phyloP scores from a whole-genome alignment of 2,329 filamentous ascomycete genomes.

The Curvularia sp. region DNA sequence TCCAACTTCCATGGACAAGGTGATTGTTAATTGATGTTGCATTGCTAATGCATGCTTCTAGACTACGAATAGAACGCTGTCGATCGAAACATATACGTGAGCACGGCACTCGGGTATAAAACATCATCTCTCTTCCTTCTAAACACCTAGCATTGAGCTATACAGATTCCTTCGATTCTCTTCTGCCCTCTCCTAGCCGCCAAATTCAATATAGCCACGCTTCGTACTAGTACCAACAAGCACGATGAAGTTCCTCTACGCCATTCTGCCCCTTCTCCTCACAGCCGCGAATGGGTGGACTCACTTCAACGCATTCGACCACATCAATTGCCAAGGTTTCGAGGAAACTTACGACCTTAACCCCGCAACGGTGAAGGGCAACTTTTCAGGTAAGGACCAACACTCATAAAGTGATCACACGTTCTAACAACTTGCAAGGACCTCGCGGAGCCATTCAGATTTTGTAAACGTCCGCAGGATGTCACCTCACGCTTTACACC shows the following conservation, averaged over 20 bases:
- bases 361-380: constrained; percentile 11
- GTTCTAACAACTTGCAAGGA: constrained; percentile 7
- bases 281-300: constrained; percentile 8
- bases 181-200: neutral
- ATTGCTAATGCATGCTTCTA: neutral
- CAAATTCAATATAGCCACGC: neutral
- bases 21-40: neutral
- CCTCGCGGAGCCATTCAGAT: constrained; percentile 10
- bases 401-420: neutral
- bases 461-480: constrained; percentile 8
- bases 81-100: neutral
- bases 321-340: constrained; percentile 8
- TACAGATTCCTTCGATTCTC: neutral
- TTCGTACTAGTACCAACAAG: neutral
- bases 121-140: neutral
- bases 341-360: constrained; percentile 13
- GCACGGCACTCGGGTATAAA: neutral
- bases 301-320: constrained; percentile 13
- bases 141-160: neutral
- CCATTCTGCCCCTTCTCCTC: constrained; percentile 3
- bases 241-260: constrained; percentile 5
- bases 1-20: neutral
- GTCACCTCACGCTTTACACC: constrained; percentile 14
- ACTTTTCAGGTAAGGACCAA: constrained; percentile 6
- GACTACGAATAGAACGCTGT: neutral